Conservation (phyloP, 2,329 filamentous ascomycete species). For the Colletotrichum ledebouriae region DNA sequence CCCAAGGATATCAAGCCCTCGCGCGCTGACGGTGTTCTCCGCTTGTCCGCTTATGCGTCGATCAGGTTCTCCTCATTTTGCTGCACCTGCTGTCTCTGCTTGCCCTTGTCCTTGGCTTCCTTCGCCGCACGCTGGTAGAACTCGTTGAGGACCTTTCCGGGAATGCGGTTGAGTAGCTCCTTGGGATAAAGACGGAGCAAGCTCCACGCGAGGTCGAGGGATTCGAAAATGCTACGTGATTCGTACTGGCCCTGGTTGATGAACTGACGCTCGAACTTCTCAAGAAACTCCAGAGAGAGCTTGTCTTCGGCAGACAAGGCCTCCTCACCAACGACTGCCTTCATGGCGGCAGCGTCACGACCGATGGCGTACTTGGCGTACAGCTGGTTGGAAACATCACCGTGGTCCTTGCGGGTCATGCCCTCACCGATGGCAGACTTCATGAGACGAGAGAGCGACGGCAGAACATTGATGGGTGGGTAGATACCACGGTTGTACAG, state of each 20-base stretch:
- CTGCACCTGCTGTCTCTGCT: conserved; percentile 63
- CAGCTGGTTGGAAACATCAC: conserved; percentile 98
- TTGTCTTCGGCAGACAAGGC: conserved; percentile 96
- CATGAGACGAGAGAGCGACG: conserved; percentile 98
- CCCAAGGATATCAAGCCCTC: conserved; percentile 33
- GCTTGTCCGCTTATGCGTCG: conserved; percentile 61
- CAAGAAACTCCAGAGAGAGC: conserved; percentile 95
- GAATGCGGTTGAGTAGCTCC: conserved; percentile 96
- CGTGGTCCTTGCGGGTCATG: conserved; percentile 96
- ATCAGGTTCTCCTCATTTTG: conserved; percentile 71
- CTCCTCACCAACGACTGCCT: conserved; percentile 98
- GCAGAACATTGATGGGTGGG: conserved; percentile 98
- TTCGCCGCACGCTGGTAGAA: conserved; percentile 80
- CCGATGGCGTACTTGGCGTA: conserved; percentile 99
- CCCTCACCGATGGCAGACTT: conserved; percentile 99
- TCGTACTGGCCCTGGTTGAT: conserved; percentile 95
- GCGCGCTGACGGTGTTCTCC: conserved; percentile 6
- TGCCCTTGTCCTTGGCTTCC: conserved; percentile 73
- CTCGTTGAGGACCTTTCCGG: conserved; percentile 84
- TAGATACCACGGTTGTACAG: conserved; percentile 97
- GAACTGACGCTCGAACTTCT: conserved; percentile 98
- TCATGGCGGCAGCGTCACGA: conserved; percentile 98
- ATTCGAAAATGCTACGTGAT: conserved; percentile 90
- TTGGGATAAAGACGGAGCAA: conserved; percentile 97
- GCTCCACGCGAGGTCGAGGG: conserved; percentile 95